Conservation (phyloP, 805 yeast genomes). For the Yamadazyma olivae region DNA sequence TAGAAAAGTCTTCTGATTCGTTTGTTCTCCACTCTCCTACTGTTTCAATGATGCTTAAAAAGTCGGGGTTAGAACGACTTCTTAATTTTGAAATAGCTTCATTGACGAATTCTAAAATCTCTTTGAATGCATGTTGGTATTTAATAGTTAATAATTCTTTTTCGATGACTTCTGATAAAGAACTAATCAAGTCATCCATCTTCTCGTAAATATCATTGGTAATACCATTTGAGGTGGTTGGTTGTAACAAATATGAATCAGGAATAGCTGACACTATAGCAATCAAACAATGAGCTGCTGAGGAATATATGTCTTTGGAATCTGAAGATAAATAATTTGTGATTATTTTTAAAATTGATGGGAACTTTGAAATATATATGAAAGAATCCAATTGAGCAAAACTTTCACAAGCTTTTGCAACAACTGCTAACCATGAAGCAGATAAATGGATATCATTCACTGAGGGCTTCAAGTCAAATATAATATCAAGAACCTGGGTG, state of each 20-base stretch:
- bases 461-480: slow-evolving; percentile 79
- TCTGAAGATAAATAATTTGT: slow-evolving; percentile 69
- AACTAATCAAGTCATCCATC: slow-evolving; percentile 51
- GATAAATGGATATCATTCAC: slow-evolving; percentile 79
- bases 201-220: slow-evolving; percentile 51
- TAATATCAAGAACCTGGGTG: slow-evolving; percentile 59
- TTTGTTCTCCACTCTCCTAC: slow-evolving; percentile 86
- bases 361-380: slow-evolving; percentile 53
- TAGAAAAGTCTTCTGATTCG: slow-evolving; percentile 65
- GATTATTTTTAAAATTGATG: slow-evolving; percentile 47
- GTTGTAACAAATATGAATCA: slow-evolving; percentile 53
- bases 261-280: slow-evolving; percentile 70
- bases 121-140: slow-evolving; percentile 73
- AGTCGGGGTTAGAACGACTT: slow-evolving; percentile 66
- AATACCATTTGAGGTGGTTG: slow-evolving; percentile 36
- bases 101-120: slow-evolving; percentile 65
- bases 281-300: slow-evolving; percentile 84
- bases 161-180: slow-evolving; percentile 49
- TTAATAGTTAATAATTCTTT: slow-evolving; percentile 66
- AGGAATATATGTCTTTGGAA: slow-evolving; percentile 56
- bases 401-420: slow-evolving; percentile 69
- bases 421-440: slow-evolving; percentile 93
- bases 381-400: slow-evolving; percentile 32
- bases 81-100: slow-evolving; percentile 63
- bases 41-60: slow-evolving; percentile 59